Base-by-base conservation (phyloP, 495 filamentous ascomycete genomes). In the Xylaria nigripes region DNA sequence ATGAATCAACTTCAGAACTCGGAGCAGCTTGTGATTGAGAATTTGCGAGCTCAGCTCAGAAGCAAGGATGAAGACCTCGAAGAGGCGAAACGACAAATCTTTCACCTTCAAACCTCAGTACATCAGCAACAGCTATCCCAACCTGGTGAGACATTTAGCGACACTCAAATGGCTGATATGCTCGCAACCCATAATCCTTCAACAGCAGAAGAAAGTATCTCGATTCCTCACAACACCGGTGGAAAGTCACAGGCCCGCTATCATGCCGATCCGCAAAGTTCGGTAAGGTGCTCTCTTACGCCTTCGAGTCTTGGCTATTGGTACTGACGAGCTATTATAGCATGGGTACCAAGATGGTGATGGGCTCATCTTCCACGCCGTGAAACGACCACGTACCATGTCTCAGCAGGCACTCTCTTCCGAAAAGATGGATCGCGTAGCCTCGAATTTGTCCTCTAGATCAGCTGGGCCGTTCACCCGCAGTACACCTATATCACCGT, bases 51-150 rank as follows among this genome's bases (percentile, higher is more conserved):
- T 54, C 59, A 62, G 54, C 60, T 66, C 56, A 61, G 53, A 27
- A 63, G 27, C 45, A 63, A 61, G 49, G 58, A 66, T 12, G 59
- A 60, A 44, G 61, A 64, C 54, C 61, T 66, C 51, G 55, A 50
- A 54, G 55, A 36, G 51, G 57, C 61, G 53, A 57, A 60, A 32
- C 64, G 58, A 48, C 65, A 70, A 36, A 32, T 68, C 54, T 60
- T 57, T 30, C 57, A 64, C 27, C 54, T 67, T 34, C 66, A 67
- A 41, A 64, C 54, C 48, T 70, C 69, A 44, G 53, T 57, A 54
- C 65, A 60, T 44, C 70, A 73, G 62, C 61, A 61, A 52, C 61
- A 61, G 59, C 58, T 63, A 46, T 56, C 54, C 44, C 62, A 56
- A 21, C 55, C 51, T 24, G 40, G 60, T 45, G 45, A 56, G 60